Percentiles rank a stretch among this genome's conserved stretches.
These are phyloP conservation scores for Cardamine occulta DNA, from an alignment of 345 rosid species.

Conservation along the genomic window DNA sequence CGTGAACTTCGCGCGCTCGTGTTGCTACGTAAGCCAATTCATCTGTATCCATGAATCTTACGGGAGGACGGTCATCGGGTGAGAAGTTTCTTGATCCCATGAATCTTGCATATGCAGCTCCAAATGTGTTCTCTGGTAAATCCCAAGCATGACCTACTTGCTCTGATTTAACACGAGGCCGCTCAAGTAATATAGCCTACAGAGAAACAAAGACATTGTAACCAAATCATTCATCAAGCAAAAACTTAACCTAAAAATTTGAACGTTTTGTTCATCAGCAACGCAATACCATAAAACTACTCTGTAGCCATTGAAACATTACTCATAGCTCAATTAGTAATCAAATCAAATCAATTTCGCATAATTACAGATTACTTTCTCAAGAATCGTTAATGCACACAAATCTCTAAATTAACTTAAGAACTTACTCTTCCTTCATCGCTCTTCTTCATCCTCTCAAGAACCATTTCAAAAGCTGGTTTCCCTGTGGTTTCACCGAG, in stretches of 20 bases:
- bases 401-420: background rate
- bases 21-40: constrained; percentile 71
- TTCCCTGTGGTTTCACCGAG: constrained; percentile 78
- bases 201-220: constrained; percentile 8
- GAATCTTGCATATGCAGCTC: constrained; percentile 83
- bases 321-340: background rate
- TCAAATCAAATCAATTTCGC: background rate
- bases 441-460: constrained; percentile 63
- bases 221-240: constrained; percentile 9
- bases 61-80: constrained; percentile 75
- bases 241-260: background rate
- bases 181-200: constrained; percentile 66
- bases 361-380: background rate
- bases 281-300: no score
- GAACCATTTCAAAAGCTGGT: constrained; percentile 72
- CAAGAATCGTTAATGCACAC: background rate
- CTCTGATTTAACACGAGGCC: constrained; percentile 66
- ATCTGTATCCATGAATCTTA: constrained; percentile 80
- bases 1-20: constrained; percentile 78
- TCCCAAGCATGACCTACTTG: constrained; percentile 79
- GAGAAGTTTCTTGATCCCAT: constrained; percentile 89
- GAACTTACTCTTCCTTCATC: constrained; percentile 69
- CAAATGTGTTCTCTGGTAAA: constrained; percentile 68
- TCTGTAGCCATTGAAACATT: constrained; percentile 7
- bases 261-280: background rate